Percentiles rank a stretch among this genome's conserved stretches.
Conservation (phyloP, 2,329 filamentous ascomycete species). For the Exophiala sideris region DNA sequence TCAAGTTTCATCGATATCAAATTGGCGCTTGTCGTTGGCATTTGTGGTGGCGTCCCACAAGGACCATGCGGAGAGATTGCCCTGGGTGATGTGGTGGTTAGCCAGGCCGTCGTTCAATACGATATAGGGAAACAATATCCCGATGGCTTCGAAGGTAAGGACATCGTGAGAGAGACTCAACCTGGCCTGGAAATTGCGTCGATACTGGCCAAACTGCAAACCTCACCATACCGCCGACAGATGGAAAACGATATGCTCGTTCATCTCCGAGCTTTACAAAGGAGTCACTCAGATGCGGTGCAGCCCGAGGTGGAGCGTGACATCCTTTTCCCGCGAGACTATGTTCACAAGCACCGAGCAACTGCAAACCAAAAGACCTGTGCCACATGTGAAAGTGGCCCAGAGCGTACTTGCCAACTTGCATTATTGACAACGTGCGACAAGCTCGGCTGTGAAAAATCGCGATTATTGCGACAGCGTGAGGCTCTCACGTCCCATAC, state of each 20-base stretch:
- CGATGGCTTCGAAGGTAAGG: conserved; percentile 26
- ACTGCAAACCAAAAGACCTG: conserved; percentile 1
- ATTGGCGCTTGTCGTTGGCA: conserved; percentile 39
- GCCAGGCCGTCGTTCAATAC: conserved; percentile 30
- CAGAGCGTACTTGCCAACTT: conserved; percentile 2
- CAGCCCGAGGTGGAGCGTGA: conserved; percentile 2
- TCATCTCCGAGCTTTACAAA: background rate
- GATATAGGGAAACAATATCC: conserved; percentile 32
- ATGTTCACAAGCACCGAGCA: conserved; percentile 2
- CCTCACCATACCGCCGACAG: background rate
- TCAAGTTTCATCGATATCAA: conserved; percentile 36
- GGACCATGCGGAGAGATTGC: conserved; percentile 24
- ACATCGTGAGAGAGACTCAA: conserved; percentile 18
- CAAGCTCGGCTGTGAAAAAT: background rate
- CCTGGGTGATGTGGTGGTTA: conserved; percentile 36
- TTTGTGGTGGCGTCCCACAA: conserved; percentile 41
- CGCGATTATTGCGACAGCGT: background rate
- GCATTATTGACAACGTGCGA: conserved; percentile 9
- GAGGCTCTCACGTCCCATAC: conserved; percentile 14
- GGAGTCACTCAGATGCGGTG: conserved; percentile 1
- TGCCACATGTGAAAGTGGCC: background rate
- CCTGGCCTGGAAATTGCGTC: conserved; percentile 25
- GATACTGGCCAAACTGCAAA: conserved; percentile 23
- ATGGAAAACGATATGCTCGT: background rate
- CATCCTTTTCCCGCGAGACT: conserved; percentile 1